Evolutionary conservation across 768 basidiomycete species (phyloP).

Genomic region (Serpula lacrymans): DNA sequence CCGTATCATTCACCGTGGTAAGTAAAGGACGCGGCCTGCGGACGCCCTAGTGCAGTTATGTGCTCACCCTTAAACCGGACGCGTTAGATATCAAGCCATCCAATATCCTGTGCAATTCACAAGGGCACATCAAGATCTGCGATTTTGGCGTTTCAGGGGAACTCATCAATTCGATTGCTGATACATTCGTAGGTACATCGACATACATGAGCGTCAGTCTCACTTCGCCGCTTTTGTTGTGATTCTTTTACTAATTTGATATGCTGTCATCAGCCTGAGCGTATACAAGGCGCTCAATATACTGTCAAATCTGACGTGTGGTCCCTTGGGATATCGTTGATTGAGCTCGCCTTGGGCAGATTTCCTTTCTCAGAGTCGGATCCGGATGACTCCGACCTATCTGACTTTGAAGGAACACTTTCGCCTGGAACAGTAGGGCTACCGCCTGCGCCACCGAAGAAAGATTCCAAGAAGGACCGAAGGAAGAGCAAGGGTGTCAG

Average conservation of each 20-base stretch:
- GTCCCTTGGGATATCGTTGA: conserved; percentile 95
- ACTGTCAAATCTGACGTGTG: conserved; percentile 99
- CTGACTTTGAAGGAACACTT: conserved; percentile 78
- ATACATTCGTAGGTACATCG: conserved; percentile 98
- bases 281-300: conserved; percentile 97
- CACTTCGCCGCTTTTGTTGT: conserved; percentile 6
- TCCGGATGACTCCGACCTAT: conserved; percentile 72
- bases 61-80: conserved; percentile 13
- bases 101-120: conserved; percentile 93
- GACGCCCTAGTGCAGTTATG: conserved; percentile 1
- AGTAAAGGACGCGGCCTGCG: conserved; percentile 24
- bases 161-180: conserved; percentile 97
- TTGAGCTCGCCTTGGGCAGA: conserved; percentile 93
- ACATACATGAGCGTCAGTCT: conserved; percentile 97
- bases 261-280: conserved; percentile 72
- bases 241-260: conserved; percentile 12
- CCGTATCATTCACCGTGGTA: conserved; percentile 97
- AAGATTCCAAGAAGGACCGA: conserved; percentile 67
- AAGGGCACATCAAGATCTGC: conserved; percentile 96
- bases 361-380: conserved; percentile 92
- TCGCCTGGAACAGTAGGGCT: conserved; percentile 59
- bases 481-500: conserved; percentile 90
- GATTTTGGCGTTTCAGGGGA: conserved; percentile 99
- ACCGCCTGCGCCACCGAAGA: conserved; percentile 35
- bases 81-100: conserved; percentile 94